Evolutionary conservation across 2,329 filamentous ascomycete genomes (phyloP).

Genomic region (Curvularia hawaiiensis): DNA sequence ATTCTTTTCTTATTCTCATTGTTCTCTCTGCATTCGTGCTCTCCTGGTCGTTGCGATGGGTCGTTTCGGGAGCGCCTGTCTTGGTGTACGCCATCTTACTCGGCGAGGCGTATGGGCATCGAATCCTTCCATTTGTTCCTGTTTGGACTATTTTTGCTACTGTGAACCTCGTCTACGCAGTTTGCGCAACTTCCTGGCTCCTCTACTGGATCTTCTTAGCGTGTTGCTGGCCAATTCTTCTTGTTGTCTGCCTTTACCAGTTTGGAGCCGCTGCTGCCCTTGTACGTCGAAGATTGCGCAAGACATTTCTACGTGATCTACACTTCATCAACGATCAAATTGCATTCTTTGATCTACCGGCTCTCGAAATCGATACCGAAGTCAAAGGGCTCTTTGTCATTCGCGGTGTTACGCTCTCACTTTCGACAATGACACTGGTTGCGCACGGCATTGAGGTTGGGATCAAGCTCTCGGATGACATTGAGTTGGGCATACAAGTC

Average conservation of each 20-base stretch:
- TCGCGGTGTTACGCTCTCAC: constrained; percentile 57
- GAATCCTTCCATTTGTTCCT: constrained; percentile 52
- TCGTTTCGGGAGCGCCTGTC: constrained; percentile 50
- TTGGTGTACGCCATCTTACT: constrained; percentile 45
- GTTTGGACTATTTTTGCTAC: constrained; percentile 55
- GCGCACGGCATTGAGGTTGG: constrained; percentile 61
- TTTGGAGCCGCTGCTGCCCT: constrained; percentile 49
- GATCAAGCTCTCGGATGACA: constrained; percentile 58
- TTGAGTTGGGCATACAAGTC: constrained; percentile 58
- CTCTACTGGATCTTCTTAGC: constrained; percentile 52
- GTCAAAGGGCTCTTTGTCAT: constrained; percentile 60
- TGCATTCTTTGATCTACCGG: constrained; percentile 56
- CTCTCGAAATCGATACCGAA: constrained; percentile 60
- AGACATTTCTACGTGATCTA: constrained; percentile 48
- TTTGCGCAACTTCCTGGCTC: constrained; percentile 59
- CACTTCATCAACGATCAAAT: constrained; percentile 60
- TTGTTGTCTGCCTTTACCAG: constrained; percentile 54
- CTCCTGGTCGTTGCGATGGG: constrained; percentile 43
- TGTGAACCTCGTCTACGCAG: constrained; percentile 54
- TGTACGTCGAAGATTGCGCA: constrained; percentile 44
- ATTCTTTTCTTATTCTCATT: constrained; percentile 20
- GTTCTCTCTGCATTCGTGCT: constrained; percentile 13
- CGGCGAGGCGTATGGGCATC: constrained; percentile 43
- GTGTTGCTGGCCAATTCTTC: constrained; percentile 50
- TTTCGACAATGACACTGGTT: constrained; percentile 56